Percentiles rank a stretch among this genome's conserved stretches.
Evolutionary conservation across 164 flowering plant species (phyloP).

Genomic region (Saururus chinensis): DNA sequence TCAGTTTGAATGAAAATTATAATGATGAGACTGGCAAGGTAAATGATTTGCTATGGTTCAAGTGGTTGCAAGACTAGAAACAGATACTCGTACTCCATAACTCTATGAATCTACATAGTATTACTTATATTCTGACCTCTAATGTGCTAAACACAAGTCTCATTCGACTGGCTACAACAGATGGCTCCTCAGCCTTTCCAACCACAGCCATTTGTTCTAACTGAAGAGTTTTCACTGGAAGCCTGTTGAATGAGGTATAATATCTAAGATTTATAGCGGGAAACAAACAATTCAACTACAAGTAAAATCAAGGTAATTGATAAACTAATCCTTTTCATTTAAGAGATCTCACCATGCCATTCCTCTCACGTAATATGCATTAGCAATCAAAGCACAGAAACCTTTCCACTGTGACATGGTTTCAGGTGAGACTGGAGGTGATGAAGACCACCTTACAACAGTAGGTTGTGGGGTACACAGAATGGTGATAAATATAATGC

Average conservation of each 20-base stretch:
- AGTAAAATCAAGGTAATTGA: not conserved
- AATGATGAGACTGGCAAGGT: too few species aligned
- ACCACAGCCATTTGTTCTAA: conserved; percentile 96
- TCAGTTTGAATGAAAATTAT: too few species aligned
- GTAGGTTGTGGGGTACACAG: conserved; percentile 96
- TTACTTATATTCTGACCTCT: conserved; percentile 40
- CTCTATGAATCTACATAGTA: too few species aligned
- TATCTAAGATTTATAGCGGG: not conserved
- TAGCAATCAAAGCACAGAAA: conserved; percentile 89
- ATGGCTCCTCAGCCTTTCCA: conserved; percentile 83
- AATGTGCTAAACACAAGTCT: conserved; percentile 82
- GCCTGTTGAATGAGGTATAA: conserved; percentile 35
- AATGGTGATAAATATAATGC: conserved; percentile 91
- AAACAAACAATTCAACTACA: not conserved
- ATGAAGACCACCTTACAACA: conserved; percentile 81
- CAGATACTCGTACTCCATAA: too few species aligned
- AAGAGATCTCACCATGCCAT: conserved; percentile 80
- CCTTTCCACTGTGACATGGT: conserved; percentile 71
- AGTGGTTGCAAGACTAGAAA: too few species aligned
- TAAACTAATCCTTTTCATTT: not conserved
- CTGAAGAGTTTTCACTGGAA: conserved; percentile 96
- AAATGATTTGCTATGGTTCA: too few species aligned
- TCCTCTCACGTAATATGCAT: conserved; percentile 80
- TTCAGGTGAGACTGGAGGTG: conserved; percentile 73
- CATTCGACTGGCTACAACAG: conserved; percentile 90